These are phyloP conservation scores for Pseudogymnoascus sp. DNA, from an alignment of 2,329 filamentous ascomycete species.

Conservation along the genomic window DNA sequence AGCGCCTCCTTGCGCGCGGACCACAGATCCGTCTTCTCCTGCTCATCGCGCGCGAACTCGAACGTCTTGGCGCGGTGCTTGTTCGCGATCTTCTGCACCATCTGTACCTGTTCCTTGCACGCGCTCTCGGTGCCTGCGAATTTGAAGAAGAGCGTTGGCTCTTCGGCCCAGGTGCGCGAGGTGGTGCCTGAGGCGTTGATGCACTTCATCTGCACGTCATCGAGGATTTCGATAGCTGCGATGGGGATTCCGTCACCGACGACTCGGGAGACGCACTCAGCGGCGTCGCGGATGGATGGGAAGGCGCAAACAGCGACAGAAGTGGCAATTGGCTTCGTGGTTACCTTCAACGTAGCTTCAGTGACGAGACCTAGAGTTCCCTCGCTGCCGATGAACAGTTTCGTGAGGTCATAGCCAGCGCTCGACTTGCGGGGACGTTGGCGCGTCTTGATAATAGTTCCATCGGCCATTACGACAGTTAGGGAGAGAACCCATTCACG, in stretches of 20 bases:
- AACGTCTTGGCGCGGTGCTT: slow-evolving; percentile 59
- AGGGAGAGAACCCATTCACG: slow-evolving; percentile 84
- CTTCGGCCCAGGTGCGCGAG: slow-evolving; percentile 60
- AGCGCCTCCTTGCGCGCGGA: slow-evolving; percentile 76
- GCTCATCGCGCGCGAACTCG: slow-evolving; percentile 64
- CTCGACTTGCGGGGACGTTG: slow-evolving; percentile 84
- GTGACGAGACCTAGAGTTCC: slow-evolving; percentile 88
- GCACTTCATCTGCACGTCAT: slow-evolving; percentile 79
- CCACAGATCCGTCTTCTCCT: slow-evolving; percentile 75
- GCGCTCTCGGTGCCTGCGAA: slow-evolving; percentile 63
- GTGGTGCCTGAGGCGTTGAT: slow-evolving; percentile 63
- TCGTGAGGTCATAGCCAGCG: slow-evolving; percentile 86
- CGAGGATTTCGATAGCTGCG: slow-evolving; percentile 86
- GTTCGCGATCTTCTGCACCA: slow-evolving; percentile 59
- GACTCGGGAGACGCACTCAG: slow-evolving; percentile 67
- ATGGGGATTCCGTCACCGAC: slow-evolving; percentile 77
- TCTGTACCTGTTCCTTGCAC: slow-evolving; percentile 72
- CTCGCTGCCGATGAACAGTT: slow-evolving; percentile 84
- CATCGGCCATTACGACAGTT: slow-evolving; percentile 84
- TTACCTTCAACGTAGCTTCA: slow-evolving; percentile 82
- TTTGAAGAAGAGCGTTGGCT: slow-evolving; percentile 78
- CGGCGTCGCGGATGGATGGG: slow-evolving; percentile 34
- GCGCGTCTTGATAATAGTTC: slow-evolving; percentile 81
- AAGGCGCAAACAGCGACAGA: slow-evolving; percentile 73
- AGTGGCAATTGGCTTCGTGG: slow-evolving; percentile 70